Evolutionary conservation across 1,284 basidiomycete genomes (phyloP), one percentile per base, ranked within the genome.

Genomic region (Puccinia triticina): DNA sequence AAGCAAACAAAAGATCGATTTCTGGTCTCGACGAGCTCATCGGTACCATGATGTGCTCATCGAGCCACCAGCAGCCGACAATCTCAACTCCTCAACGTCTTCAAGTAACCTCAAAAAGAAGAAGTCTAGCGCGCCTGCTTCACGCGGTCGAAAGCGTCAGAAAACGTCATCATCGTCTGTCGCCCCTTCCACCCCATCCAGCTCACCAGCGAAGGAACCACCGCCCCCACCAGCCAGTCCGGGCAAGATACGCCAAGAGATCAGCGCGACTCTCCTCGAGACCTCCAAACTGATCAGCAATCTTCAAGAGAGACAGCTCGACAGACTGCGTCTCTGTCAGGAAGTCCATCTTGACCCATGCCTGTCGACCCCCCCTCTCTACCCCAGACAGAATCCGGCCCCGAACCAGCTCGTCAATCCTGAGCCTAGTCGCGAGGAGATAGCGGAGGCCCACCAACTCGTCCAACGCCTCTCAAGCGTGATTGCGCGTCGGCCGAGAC

Each of bases 291-390:
- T 82, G 50, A 67, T 82, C 16, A 46, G 32, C n/a, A 82, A 82
- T 34, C 59, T 82, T 14, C 80, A 82, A 76, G 80, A 82, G 53
- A 66, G 73, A 43, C 80, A 82, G 50, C 76, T 67, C 32, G 80
- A 82, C 32, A 59, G 80, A 55, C 46, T 82, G 32, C 37, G 57
- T 23, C 11, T 55, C 23, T 64, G 43, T 59, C 80, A 82, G 34
- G 48, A 82, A 10, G 18, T n/a, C 32, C 29, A 75, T 82, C 53
- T 82, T n/a, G 80, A 82, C 64, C 80, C 80, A n/a, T 26, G 46
- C 34, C 73, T 82, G 2, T 73, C 53, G 34, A 53, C 14, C 26
- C 46, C 66, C 2, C 46, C 67, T 32, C 23, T 48, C 2, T 59
- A 43, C 14, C 71, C 57, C 10, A 18, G 46, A 34, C 55, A 50